phyloP scores from a whole-genome alignment of 352 stramenopile species.

The Saprolegnia parasitica region DNA sequence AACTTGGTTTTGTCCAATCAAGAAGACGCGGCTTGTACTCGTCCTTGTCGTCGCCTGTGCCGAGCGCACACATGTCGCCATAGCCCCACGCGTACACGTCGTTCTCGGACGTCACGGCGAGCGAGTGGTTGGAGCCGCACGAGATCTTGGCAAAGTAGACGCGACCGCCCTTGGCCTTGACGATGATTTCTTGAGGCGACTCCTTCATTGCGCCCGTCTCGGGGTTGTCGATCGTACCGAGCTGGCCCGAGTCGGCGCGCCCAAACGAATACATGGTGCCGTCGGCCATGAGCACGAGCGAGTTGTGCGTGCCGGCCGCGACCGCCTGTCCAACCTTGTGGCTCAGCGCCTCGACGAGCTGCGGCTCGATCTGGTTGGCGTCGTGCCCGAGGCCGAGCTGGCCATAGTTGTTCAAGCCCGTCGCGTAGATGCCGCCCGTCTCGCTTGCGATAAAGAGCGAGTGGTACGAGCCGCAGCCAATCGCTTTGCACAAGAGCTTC shows the following conservation, averaged over 20 bases:
- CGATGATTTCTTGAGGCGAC: slow-evolving; percentile 58
- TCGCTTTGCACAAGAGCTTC: slow-evolving; percentile 59
- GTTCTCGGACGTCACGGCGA: slow-evolving; percentile 72
- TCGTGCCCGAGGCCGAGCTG: slow-evolving; percentile 92
- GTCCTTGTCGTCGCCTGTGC: slow-evolving; percentile 80
- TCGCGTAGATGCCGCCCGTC: slow-evolving; percentile 85
- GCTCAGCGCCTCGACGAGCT: slow-evolving; percentile 71
- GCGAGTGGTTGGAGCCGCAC: slow-evolving; percentile 83
- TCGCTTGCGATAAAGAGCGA: slow-evolving; percentile 57
- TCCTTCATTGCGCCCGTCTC: slow-evolving; percentile 76
- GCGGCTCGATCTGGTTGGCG: slow-evolving; percentile 56
- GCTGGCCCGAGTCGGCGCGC: slow-evolving; percentile 90
- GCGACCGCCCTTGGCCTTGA: slow-evolving; percentile 36
- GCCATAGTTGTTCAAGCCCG: slow-evolving; percentile 95
- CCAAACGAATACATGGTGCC: slow-evolving; percentile 91
- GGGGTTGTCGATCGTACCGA: slow-evolving; percentile 79
- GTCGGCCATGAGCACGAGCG: slow-evolving; percentile 83
- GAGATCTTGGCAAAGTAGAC: slow-evolving; percentile 47
- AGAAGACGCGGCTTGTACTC: slow-evolving; percentile 62
- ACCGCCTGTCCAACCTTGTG: slow-evolving; percentile 64
- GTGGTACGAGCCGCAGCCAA: slow-evolving; percentile 88
- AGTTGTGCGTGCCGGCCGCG: slow-evolving; percentile 90
- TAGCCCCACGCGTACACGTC: slow-evolving; percentile 89
- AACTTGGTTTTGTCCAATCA: slow-evolving; percentile 65
- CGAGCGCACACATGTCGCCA: slow-evolving; percentile 88